Evolutionary conservation across 139 green algal genomes (phyloP), one percentile per base, ranked within the genome.

Genomic region (Haematococcus lacustris): DNA sequence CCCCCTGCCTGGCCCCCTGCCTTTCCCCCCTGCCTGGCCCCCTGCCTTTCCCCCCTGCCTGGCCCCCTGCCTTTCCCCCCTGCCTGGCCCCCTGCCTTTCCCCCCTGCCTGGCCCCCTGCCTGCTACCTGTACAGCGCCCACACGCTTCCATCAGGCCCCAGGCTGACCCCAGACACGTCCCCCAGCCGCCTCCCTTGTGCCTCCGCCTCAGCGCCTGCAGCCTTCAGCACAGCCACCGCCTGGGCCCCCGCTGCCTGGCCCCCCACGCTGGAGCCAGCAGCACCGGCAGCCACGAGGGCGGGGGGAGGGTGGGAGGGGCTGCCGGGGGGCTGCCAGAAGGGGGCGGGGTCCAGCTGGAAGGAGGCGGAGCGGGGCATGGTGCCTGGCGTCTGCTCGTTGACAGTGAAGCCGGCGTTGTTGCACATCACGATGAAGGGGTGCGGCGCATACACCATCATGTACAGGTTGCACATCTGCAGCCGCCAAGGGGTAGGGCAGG

Each of bases 391-490:
- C 39, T 70, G 25, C n/a, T 83, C 77, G 1, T 63, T n/a, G 43
- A 74, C 59, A 1, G 63, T 62, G 30, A 85, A 34, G 38, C 30
- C 41, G 5, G 21, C 47, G 32, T 76, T 68, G 43, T 70, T 53
- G 63, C 82, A 88, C 74, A 84, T 84, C 50, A 71, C 73, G 2
- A 88, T 67, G 66, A 81, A 82, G 33, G 83, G 75, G 25, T 82
- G 68, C 39, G 59, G 71, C 21, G 65, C 74, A 41, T 83, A 85
- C 51, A 85, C 73, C 80, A 64, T 64, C 53, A 53, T 53, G 43
- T 53, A 53, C 76, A 96, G 82, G 83, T 97, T 97, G 82, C 53
- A 64, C 53, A 64, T 64, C 26, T n/a, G n/a, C n/a, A n/a, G n/a
- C n/a, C n/a, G n/a, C n/a, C n/a, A n/a, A n/a, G n/a, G n/a, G n/a